These are phyloP conservation scores for Ceratobasidium sp. DNA, from an alignment of 1,284 basidiomycete genomes.

Conservation along the genomic window DNA sequence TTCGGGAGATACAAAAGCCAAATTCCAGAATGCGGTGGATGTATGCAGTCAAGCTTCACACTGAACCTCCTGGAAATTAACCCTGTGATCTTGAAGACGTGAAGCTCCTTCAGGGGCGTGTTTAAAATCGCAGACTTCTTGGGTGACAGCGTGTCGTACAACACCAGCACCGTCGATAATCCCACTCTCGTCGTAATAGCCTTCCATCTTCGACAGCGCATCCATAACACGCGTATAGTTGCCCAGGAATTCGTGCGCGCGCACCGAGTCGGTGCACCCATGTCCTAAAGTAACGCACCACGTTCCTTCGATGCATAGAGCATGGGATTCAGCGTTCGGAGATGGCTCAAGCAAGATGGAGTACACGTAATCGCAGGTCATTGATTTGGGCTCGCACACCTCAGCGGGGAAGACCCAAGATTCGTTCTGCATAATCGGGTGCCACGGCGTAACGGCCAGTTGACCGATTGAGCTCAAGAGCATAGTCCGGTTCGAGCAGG, in stretches of 20 bases:
- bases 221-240: slow-evolving; percentile 39
- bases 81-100: not conserved
- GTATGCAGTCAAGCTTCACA: slow-evolving; percentile 36
- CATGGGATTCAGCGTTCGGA: slow-evolving; percentile 43
- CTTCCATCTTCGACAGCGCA: slow-evolving; percentile 19
- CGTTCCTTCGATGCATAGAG: slow-evolving; percentile 42
- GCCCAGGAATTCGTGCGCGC: slow-evolving; percentile 44
- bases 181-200: slow-evolving; percentile 14
- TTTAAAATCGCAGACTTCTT: slow-evolving; percentile 41
- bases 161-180: slow-evolving; percentile 38
- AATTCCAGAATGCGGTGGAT: not conserved
- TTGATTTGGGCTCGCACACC: slow-evolving; percentile 25
- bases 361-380: slow-evolving; percentile 45
- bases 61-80: not conserved
- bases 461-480: slow-evolving; percentile 43
- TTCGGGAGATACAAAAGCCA: not conserved
- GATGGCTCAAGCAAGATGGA: slow-evolving; percentile 47
- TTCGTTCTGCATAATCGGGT: slow-evolving; percentile 44
- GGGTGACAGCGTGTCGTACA: slow-evolving; percentile 8
- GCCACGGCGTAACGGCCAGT: slow-evolving; percentile 47
- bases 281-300: slow-evolving; percentile 46
- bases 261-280: slow-evolving; percentile 42
- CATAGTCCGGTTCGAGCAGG: not conserved
- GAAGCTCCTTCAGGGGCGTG: not conserved
- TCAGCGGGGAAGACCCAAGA: slow-evolving; percentile 48